phyloP scores from a whole-genome alignment of 345 rosid genomes.

The Eucalyptus virginea region DNA sequence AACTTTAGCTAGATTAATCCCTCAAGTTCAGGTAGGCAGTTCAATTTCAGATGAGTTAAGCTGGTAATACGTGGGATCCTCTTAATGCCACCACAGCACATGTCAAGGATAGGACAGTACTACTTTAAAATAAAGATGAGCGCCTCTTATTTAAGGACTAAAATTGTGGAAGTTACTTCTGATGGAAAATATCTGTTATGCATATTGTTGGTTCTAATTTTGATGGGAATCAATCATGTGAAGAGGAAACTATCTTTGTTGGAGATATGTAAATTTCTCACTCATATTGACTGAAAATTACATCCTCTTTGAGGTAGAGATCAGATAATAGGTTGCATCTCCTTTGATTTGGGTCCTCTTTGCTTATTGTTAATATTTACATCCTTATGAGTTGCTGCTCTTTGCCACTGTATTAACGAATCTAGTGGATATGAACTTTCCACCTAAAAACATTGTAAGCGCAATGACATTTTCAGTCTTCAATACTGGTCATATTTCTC shows the following conservation, averaged over 20 bases:
- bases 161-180: not conserved
- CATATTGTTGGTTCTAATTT: not conserved
- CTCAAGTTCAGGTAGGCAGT: slow-evolving; percentile 79
- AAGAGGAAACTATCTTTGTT: not conserved
- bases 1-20: slow-evolving; percentile 93
- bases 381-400: not conserved
- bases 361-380: not conserved
- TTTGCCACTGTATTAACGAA: too few relatives aligned
- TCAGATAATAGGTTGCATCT: not conserved
- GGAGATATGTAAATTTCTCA: not conserved
- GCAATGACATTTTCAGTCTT: not conserved
- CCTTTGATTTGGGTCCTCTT: not conserved
- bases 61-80: not conserved
- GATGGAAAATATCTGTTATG: not conserved
- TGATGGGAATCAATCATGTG: not conserved
- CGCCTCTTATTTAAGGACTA: not conserved
- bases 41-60: not conserved
- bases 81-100: not conserved
- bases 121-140: not conserved
- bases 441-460: too few relatives aligned
- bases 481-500: not conserved
- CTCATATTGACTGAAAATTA: not conserved
- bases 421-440: not conserved
- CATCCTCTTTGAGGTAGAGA: not conserved
- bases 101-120: not conserved